Base-by-base conservation (phyloP, 352 stramenopile species). In the Blastocystis sp. region DNA sequence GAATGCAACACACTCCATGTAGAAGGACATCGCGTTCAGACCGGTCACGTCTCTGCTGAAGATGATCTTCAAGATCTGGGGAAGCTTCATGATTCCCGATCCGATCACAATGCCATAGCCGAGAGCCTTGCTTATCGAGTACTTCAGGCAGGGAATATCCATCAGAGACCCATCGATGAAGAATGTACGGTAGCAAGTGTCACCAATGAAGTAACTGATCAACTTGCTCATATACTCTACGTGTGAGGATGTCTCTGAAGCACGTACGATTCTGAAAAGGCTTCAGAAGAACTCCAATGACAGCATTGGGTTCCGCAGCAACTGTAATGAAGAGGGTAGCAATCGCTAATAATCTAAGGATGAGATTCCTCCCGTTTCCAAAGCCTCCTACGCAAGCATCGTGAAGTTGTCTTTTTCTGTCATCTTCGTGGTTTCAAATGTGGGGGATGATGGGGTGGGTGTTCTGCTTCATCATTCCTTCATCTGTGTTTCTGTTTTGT, bases 41-140 rank as follows among this genome's bases (percentile, higher is more conserved):
- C 93, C 93, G 62, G 92, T 94, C 62, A 95, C 93, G 70, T 94
- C 92, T 74, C 92, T 93, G 28, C 92, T 93, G 5, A 88, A 76
- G 38, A 95, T 23, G 79, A 95, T 95, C 91, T 95, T 95, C 78
- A 95, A 89, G 89, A 95, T 95, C 88, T 95, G 93, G 61, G 93
- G 93, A 67, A 95, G 86, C 78, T 95, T 95, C 74, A 95, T 92
- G 89, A 95, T 93, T 65, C 94, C 90, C 69, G 91, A 93, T 67
- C 92, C 93, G 41, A 92, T 91, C 89, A 95, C 94, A 90, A 95
- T 95, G 59, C 92, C 92, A 89, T 95, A 95, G 60, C 93, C 93
- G 62, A 95, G 90, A 11, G 89, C 89, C 89, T 95, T 95, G 91
- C 91, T 94, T 53, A 95, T 89, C 9, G 94, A 90, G 14, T 93